phyloP scores from a whole-genome alignment of 768 basidiomycete genomes.

The Macrolepiota fuliginosa region DNA sequence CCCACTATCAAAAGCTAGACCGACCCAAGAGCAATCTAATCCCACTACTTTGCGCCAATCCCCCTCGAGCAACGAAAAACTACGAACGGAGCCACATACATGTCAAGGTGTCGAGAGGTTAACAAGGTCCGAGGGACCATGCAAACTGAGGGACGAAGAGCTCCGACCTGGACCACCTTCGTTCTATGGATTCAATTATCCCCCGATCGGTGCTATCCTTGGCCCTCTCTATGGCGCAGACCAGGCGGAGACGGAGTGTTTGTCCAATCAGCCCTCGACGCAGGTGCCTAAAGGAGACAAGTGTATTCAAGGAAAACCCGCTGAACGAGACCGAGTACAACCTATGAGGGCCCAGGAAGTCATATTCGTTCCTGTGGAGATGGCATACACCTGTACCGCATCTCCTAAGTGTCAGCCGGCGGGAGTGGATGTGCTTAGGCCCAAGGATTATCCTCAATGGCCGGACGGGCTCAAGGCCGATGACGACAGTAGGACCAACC shows the following conservation, averaged over 20 bases:
- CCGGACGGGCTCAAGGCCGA: no score
- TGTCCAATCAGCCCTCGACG: not conserved
- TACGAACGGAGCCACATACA: not conserved
- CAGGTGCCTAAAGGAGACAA: not conserved
- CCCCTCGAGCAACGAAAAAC: not conserved
- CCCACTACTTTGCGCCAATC: not conserved
- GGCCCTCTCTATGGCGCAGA: not conserved
- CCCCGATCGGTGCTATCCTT: not conserved
- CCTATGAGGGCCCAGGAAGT: no score
- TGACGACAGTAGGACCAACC: no score
- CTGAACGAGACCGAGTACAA: not conserved
- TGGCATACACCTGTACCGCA: no score
- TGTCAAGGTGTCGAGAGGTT: not conserved
- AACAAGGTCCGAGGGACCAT: not conserved
- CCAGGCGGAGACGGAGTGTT: not conserved
- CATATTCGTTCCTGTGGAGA: no score
- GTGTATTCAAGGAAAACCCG: not conserved
- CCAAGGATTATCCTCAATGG: no score
- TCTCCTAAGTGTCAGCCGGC: no score
- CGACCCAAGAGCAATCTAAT: not conserved
- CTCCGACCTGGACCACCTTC: not conserved
- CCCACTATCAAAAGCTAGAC: not conserved
- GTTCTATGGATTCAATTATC: not conserved
- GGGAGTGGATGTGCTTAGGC: no score
- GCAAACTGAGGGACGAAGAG: not conserved